These are phyloP conservation scores for Scheffersomyces insectosa DNA, from an alignment of 1,139 yeast species.

Conservation along the genomic window DNA sequence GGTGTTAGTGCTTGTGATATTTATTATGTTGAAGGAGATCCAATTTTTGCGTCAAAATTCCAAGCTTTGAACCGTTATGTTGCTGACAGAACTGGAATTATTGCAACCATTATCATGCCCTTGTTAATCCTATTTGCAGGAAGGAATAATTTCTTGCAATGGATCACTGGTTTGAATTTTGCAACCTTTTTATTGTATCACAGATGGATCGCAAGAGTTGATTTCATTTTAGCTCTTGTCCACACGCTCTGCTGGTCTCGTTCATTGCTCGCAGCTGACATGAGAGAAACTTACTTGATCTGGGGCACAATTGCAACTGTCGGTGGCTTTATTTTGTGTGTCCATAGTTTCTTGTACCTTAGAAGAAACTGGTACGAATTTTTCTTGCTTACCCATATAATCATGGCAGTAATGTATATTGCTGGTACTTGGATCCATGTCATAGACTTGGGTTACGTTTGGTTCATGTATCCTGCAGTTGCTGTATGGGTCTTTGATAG, in stretches of 20 bases:
- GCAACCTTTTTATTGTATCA: conserved; percentile 32
- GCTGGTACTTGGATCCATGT: conserved; percentile 19
- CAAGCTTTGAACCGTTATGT: conserved; percentile 22
- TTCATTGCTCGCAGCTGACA: conserved; percentile 5
- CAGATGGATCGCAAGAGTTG: conserved; percentile 33
- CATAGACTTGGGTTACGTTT: conserved; percentile 15
- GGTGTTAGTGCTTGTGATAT: conserved; percentile 15
- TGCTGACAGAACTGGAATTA: conserved; percentile 27
- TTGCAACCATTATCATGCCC: conserved; percentile 27
- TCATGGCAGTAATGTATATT: conserved; percentile 16
- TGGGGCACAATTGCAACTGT: conserved; percentile 35
- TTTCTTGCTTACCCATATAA: conserved; percentile 18
- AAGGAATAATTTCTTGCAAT: conserved; percentile 36
- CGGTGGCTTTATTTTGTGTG: conserved; percentile 27
- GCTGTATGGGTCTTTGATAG: conserved; percentile 22
- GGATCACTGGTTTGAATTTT: conserved; percentile 35
- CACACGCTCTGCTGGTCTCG: conserved; percentile 40
- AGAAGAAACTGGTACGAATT: conserved; percentile 19
- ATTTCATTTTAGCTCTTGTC: conserved; percentile 22
- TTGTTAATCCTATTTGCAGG: conserved; percentile 37
- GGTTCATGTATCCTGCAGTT: conserved; percentile 16
- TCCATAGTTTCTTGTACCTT: conserved; percentile 16
- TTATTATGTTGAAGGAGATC: conserved; percentile 21
- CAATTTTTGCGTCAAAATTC: conserved; percentile 14
- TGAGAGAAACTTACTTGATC: conserved; percentile 20